phyloP scores from a whole-genome alignment of 306 rosid genomes.

The Acacia confusa region DNA sequence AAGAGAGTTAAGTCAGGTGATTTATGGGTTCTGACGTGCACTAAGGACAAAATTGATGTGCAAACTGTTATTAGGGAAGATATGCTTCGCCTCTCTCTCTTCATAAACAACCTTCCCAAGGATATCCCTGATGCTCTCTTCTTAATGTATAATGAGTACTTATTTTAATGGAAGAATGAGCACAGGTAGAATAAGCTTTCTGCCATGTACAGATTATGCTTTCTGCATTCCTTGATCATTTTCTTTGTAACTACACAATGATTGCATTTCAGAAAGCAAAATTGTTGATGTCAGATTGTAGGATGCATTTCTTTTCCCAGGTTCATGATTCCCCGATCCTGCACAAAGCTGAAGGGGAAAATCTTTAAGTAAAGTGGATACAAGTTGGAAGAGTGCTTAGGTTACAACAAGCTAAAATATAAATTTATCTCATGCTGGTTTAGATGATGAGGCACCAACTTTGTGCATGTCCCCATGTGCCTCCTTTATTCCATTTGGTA shows the following conservation, averaged over 20 bases:
- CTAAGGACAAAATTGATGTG: slow-evolving; percentile 56
- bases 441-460: slow-evolving; percentile 9
- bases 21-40: slow-evolving; percentile 71
- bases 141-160: slow-evolving; percentile 60
- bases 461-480: background rate
- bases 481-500: background rate
- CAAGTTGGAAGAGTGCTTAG: slow-evolving; percentile 3
- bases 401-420: background rate
- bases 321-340: slow-evolving; percentile 18
- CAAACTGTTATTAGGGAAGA: slow-evolving; percentile 61
- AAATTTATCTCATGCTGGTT: background rate
- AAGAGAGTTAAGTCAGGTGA: slow-evolving; percentile 66
- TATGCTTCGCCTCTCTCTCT: slow-evolving; percentile 54
- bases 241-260: slow-evolving; percentile 13
- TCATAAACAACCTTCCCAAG: slow-evolving; percentile 63
- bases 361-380: background rate
- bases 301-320: background rate
- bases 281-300: background rate
- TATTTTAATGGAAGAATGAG: slow-evolving; percentile 44
- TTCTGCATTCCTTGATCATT: slow-evolving; percentile 16
- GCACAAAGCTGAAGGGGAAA: background rate
- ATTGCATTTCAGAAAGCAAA: background rate
- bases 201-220: slow-evolving; percentile 33
- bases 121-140: slow-evolving; percentile 66
- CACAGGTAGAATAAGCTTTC: slow-evolving; percentile 31